Percentiles rank a stretch among this genome's conserved stretches.
phyloP scores from a whole-genome alignment of 805 yeast species.

The Starmerella riodocensis region DNA sequence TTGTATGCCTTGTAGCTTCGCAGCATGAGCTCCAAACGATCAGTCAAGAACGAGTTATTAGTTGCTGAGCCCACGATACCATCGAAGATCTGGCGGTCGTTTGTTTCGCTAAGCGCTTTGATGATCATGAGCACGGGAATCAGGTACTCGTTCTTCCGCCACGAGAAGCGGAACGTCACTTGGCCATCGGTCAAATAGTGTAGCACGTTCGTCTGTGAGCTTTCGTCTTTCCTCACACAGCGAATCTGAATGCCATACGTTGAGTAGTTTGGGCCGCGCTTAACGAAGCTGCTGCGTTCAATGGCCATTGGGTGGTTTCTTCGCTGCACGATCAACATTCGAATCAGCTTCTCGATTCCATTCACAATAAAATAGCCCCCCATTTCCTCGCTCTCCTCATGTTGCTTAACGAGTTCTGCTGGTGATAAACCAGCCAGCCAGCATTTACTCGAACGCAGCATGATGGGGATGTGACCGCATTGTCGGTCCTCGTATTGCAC shows the following conservation, averaged over 20 bases:
- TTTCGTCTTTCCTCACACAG: conserved; percentile 90
- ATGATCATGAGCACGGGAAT: conserved; percentile 87
- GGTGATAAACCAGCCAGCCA: conserved; percentile 80
- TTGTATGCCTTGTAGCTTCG: conserved; percentile 76
- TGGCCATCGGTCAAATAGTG: conserved; percentile 93
- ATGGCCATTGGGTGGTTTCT: conserved; percentile 97
- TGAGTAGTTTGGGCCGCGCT: conserved; percentile 85
- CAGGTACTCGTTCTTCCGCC: conserved; percentile 92
- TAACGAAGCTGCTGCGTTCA: conserved; percentile 83
- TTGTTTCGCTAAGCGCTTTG: conserved; percentile 80
- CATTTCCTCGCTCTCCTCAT: conserved; percentile 88
- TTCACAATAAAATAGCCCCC: conserved; percentile 95
- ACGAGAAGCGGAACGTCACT: conserved; percentile 89
- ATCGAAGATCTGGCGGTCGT: conserved; percentile 89
- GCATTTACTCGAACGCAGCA: conserved; percentile 84
- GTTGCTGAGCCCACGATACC: conserved; percentile 87
- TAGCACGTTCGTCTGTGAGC: conserved; percentile 93
- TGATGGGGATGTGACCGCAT: conserved; percentile 80
- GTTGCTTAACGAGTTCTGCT: conserved; percentile 54
- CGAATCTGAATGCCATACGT: conserved; percentile 88
- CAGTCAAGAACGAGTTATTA: conserved; percentile 84
- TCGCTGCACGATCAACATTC: conserved; percentile 96
- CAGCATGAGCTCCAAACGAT: conserved; percentile 86
- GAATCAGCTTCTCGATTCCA: conserved; percentile 90
- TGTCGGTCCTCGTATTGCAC: conserved; percentile 70